phyloP scores from a whole-genome alignment of 306 rosid genomes.

The Neltuma alba region DNA sequence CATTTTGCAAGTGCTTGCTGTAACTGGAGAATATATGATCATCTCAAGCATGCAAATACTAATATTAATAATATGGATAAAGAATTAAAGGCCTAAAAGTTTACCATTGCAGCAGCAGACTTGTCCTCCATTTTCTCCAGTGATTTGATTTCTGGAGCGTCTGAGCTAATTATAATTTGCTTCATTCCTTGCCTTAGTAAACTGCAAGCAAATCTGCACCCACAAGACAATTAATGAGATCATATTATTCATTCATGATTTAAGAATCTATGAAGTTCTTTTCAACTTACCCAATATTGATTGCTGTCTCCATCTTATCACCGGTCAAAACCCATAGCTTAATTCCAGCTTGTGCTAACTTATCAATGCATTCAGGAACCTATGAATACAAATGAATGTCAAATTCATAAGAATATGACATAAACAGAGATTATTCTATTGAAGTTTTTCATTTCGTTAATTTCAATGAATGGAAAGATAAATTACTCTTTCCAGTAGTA shows the following conservation, averaged over 20 bases:
- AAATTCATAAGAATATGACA: background rate
- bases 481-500: background rate
- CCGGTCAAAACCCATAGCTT: constrained; percentile 85
- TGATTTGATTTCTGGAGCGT: constrained; percentile 60
- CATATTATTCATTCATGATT: background rate
- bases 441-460: background rate
- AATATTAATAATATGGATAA: background rate
- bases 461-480: background rate
- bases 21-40: background rate
- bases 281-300: constrained; percentile 62
- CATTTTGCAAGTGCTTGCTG: background rate
- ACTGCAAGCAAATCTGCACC: constrained; percentile 73
- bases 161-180: constrained; percentile 68
- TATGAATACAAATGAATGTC: constrained; percentile 28
- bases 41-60: background rate
- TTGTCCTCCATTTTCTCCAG: constrained; percentile 58
- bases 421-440: background rate
- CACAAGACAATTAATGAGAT: background rate
- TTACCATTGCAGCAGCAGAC: constrained; percentile 48
- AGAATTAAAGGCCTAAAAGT: background rate
- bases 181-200: constrained; percentile 77
- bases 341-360: constrained; percentile 81
- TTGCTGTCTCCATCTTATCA: constrained; percentile 84
- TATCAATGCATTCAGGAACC: constrained; percentile 88
- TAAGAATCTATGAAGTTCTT: background rate